phyloP scores from a whole-genome alignment of 148 eudicot genomes.

The Amaranthus hypochondriacus region DNA sequence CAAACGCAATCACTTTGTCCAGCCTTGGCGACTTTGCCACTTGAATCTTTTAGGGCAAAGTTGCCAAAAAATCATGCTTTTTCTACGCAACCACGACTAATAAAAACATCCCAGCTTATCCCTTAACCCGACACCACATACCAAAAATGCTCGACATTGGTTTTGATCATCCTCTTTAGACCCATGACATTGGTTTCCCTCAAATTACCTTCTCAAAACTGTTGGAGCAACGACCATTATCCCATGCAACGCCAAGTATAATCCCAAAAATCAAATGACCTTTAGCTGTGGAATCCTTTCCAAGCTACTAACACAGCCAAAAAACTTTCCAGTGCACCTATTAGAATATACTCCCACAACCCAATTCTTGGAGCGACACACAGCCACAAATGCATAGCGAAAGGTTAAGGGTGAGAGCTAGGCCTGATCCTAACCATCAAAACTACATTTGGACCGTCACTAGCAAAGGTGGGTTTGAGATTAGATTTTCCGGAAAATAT shows the following conservation, averaged over 20 bases:
- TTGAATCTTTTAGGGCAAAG: neutral
- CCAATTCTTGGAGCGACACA: neutral
- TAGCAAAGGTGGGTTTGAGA: neutral
- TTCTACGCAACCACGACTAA: neutral
- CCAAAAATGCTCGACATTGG: neutral
- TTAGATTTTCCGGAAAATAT: constrained; percentile 1
- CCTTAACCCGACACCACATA: neutral
- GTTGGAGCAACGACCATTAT: neutral
- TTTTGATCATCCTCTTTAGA: neutral
- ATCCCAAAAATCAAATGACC: neutral
- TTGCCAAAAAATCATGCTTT: neutral
- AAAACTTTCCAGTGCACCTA: neutral
- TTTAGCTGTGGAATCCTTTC: neutral
- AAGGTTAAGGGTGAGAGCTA: neutral
- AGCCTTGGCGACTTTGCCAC: neutral
- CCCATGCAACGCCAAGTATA: neutral
- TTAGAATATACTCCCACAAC: neutral
- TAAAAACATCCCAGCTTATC: neutral
- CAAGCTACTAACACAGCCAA: neutral
- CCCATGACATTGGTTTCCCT: neutral
- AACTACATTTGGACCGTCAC: neutral
- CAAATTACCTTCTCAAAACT: too few species aligned
- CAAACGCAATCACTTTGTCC: neutral
- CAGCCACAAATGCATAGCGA: neutral
- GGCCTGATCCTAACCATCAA: neutral